Base-by-base conservation (phyloP, 768 basidiomycete genomes). In the Suillus bovinus region DNA sequence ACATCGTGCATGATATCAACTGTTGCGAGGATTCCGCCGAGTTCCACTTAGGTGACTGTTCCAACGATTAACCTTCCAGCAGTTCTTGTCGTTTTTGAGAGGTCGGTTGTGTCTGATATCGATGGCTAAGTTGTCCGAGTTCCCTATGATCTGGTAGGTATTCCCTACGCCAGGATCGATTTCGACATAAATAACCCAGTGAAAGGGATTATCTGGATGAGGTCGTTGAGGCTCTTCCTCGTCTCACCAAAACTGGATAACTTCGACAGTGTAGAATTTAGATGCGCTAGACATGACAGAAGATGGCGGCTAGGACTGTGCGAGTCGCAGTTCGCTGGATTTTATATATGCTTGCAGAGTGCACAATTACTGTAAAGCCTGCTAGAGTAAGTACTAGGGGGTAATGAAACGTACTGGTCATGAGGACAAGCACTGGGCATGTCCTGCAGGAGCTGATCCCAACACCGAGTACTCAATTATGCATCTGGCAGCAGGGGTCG, bases 171-270 rank as follows among this genome's bases (percentile, higher is more conserved):
- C 20, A 13, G 66, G 60, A 0, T 57, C 31, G 8, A 68, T 72
- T 36, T 66, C 69, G 14, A 72, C 50, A 10, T 70, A 72, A 60
- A 74, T 65, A 34, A 67, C 71, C 72, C 72, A 74, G 59, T 71
- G 71, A 2, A 70, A 64, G 9, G n/a, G n/a, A n/a, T n/a, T n/a
- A n/a, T n/a, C n/a, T n/a, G 70, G 67, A 11, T 27, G 39, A n/a
- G 63, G 64, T 0, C 59, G 61, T 0, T 63, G 61, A 14, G 29
- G 61, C 13, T 13, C 31, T 33, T 14, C 8, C 8, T 20, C 61
- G 39, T 33, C 60, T 34, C 66, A 72, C 69, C 67, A 74, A 62
- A 74, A 74, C 24, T 75, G 74, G 55, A 58, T 59, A 38, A 74
- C 61, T 16, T 71, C 67, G 64, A 75, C 61, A 2, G 69, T 61